Base-by-base conservation (phyloP, 139 green algal species). In the Picochlorum costavermella region DNA sequence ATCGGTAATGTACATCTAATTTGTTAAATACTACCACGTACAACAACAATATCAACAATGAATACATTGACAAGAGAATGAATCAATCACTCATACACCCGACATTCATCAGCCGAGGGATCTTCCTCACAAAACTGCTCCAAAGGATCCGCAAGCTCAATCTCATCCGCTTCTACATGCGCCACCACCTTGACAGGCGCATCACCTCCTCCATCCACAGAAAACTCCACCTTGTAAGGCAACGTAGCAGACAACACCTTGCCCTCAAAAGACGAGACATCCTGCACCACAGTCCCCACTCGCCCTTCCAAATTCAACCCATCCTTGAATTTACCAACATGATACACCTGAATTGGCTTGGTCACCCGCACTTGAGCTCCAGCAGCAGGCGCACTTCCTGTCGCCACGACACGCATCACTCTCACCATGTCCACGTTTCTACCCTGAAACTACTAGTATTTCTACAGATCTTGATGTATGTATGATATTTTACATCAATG, bases 251-350 rank as follows among this genome's bases (percentile, higher is more conserved):
- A 89, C 40, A 90, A 48, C 4, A 71, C 45, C 53, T 84, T 78
- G 43, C 83, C 86, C 69, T 91, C 85, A 68, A 69, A 85, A 2
- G 80, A 26, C 1, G 71, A 66, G 1, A 74, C 78, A 23, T 88
- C 69, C 36, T 74, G 73, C 8, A 69, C 6, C 2, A 90, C 55
- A 2, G 50, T 65, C 4, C 86, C 86, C 40, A 83, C 75, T 75
- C 82, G 79, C n/a, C 83, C 84, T 14, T 88, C 63, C 11, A 92
- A 67, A 26, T 81, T 60, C 2, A 92, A 33, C 1, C 84, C 84
- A 5, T 78, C 33, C 3, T 73, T 67, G 20, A 76, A 74, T 55
- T 83, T 81, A 6, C 69, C 71, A 5, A 79, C 77, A 51, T 83
- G 76, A 56, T 64, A 86, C 11, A 88, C 67, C 45, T 76, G 86